Evolutionary conservation across 2,329 filamentous ascomycete genomes (phyloP), one percentile per base, ranked within the genome.

Genomic region (Herpomyces periplanetae): DNA sequence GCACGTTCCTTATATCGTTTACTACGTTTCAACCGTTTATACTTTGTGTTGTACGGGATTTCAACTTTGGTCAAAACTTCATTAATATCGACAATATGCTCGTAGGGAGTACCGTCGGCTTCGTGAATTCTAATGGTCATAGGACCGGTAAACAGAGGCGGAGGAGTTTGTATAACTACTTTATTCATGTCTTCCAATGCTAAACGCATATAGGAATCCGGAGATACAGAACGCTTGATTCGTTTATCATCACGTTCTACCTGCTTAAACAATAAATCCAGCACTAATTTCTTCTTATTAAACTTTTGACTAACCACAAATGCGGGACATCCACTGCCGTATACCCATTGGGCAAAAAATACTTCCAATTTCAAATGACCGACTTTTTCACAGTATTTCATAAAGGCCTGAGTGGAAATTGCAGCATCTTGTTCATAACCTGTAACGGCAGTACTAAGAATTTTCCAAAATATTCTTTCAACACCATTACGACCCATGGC

Each of bases 71-170:
- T 66, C 7, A 56, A 52, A 11, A 62, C 60, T 28, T 88, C 71
- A 24, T 71, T 71, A 33, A 96, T 85, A 30, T 88, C 69, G 13
- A 91, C 61, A 25, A 88, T 88, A 33, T 96, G 80, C 34, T 96
- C 80, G 32, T 96, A 96, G 2, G 80, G 80, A 0, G 80, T 91
- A 5, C 80, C 80, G 32, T 96, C 84, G 10, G 80, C 80, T 42
- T 96, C 80, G 39, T 96, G 80, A 25, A 96, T 88, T 13, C 80
- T 52, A 26, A 96, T 75, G 0, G 80, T 96, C 66, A 96, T 87
- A 0, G 80, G 75, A 0, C 80, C 80, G 1, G 71, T 80, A 31
- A 91, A 91, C 2, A 68, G 50, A n/a, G 58, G 51, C 26, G 68
- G 65, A 8, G 68, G 42, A 20, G 56, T 50, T 7, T 57, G 60